A percentile compares a stretch with the other conserved stretches of the same genome.
phyloP scores from a whole-genome alignment of 495 filamentous ascomycete species.

The Sabuloglossum arenarium region DNA sequence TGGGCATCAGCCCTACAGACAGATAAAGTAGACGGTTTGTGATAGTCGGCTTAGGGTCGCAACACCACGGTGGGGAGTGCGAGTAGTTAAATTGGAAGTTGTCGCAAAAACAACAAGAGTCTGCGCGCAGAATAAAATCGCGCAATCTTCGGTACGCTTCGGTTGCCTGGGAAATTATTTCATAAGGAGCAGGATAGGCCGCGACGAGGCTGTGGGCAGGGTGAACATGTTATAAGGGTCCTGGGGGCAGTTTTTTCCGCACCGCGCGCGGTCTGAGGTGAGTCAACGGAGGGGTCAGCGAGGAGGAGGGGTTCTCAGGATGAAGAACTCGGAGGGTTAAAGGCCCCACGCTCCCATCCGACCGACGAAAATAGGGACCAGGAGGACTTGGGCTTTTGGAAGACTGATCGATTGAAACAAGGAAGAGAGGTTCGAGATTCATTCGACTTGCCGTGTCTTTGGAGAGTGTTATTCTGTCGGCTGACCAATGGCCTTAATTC shows the following conservation, averaged over 20 bases:
- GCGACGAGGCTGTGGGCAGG: not conserved
- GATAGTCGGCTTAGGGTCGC: not conserved
- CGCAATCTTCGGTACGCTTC: slow-evolving; percentile 1
- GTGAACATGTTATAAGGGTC: not conserved
- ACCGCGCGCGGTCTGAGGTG: not conserved
- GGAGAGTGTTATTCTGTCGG: not conserved
- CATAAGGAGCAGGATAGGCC: not conserved
- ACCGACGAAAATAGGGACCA: not conserved
- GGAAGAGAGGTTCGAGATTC: not conserved
- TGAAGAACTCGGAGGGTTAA: not conserved
- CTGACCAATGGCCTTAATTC: not conserved
- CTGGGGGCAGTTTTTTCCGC: not conserved
- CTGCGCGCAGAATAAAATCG: not conserved
- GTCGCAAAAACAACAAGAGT: not conserved
- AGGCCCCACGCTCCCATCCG: not conserved
- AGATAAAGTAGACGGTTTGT: not conserved
- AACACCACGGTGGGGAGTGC: not conserved
- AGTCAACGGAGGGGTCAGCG: slow-evolving; percentile 1
- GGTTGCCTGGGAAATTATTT: slow-evolving; percentile 1
- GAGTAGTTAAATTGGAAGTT: not conserved
- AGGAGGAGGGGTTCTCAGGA: not conserved
- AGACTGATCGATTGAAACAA: not conserved
- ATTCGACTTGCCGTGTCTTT: not conserved
- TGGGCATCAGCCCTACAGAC: not conserved
- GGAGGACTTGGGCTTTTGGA: not conserved